A percentile compares a stretch with the other conserved stretches of the same genome.
Conservation (phyloP, 2,329 filamentous ascomycete genomes). For the Pseudomassariella vexata region DNA sequence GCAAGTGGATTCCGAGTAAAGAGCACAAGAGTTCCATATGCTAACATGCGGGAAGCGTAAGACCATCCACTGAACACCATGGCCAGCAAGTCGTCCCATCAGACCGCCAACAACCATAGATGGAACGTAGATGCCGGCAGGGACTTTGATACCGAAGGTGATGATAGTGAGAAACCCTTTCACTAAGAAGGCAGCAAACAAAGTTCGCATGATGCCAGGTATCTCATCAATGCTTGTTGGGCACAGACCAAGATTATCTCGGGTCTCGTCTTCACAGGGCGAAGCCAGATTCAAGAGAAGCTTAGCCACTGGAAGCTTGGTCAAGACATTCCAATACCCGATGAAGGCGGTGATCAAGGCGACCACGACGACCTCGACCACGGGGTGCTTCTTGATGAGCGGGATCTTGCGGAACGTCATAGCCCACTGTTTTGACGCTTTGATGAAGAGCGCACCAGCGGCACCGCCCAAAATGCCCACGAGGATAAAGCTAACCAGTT, state of each 20-base stretch:
- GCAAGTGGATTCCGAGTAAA: slow-evolving; percentile 68
- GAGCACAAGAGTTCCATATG: slow-evolving; percentile 70
- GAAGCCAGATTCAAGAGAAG: slow-evolving; percentile 85
- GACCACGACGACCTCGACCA: slow-evolving; percentile 84
- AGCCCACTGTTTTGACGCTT: slow-evolving; percentile 87
- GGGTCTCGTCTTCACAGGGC: slow-evolving; percentile 69
- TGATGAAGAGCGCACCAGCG: slow-evolving; percentile 89
- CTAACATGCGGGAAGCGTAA: slow-evolving; percentile 65
- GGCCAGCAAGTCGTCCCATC: slow-evolving; percentile 82
- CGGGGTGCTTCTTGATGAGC: slow-evolving; percentile 73
- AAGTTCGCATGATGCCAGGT: slow-evolving; percentile 64
- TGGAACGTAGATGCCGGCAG: slow-evolving; percentile 94
- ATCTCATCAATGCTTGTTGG: slow-evolving; percentile 69
- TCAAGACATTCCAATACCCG: slow-evolving; percentile 91
- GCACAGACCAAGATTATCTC: slow-evolving; percentile 67
- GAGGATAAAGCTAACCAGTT: slow-evolving; percentile 78
- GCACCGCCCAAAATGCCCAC: slow-evolving; percentile 81
- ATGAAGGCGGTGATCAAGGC: slow-evolving; percentile 77
- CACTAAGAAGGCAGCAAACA: slow-evolving; percentile 77
- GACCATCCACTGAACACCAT: slow-evolving; percentile 76
- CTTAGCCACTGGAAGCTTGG: slow-evolving; percentile 84
- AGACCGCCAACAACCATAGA: slow-evolving; percentile 98
- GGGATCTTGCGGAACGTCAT: slow-evolving; percentile 77
- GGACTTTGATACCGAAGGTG: slow-evolving; percentile 95
- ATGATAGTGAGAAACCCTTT: slow-evolving; percentile 85